Evolutionary conservation across 2,329 filamentous ascomycete species (phyloP).

Genomic region (Fusarium globosum): DNA sequence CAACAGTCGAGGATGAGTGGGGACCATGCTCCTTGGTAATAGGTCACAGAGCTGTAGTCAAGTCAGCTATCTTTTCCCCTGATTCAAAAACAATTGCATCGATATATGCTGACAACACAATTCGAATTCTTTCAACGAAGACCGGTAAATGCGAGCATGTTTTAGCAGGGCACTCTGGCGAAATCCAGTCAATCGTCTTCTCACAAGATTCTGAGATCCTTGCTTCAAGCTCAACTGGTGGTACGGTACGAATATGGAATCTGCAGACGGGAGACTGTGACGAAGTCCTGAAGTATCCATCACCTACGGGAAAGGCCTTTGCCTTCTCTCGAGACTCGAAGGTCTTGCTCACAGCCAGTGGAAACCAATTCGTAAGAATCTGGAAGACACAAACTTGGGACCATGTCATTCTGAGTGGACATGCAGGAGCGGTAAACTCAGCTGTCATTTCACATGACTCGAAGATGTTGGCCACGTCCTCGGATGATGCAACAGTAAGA

Average conservation of each 20-base stretch:
- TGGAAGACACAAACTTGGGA: background rate
- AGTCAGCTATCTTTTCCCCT: background rate
- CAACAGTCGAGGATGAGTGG: background rate
- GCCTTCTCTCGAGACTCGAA: background rate
- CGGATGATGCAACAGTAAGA: background rate
- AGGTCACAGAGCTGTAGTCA: background rate
- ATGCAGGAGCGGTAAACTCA: background rate
- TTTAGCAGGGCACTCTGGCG: accelerated
- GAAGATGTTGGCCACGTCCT: accelerated
- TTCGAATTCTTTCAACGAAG: background rate
- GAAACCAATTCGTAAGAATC: accelerated
- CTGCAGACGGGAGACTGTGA: background rate
- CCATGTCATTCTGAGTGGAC: accelerated
- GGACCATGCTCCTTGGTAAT: background rate
- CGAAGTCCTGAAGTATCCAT: accelerated
- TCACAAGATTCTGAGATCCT: accelerated
- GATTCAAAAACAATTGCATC: background rate
- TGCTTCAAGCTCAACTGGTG: background rate
- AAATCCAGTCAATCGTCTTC: background rate
- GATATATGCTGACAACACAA: accelerated
- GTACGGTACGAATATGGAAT: background rate
- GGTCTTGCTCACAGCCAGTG: accelerated
- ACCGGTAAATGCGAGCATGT: background rate
- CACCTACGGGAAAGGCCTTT: too few species aligned
- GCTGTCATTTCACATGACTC: background rate